Conservation (phyloP, 495 filamentous ascomycete species). For the Penicillium silybi region DNA sequence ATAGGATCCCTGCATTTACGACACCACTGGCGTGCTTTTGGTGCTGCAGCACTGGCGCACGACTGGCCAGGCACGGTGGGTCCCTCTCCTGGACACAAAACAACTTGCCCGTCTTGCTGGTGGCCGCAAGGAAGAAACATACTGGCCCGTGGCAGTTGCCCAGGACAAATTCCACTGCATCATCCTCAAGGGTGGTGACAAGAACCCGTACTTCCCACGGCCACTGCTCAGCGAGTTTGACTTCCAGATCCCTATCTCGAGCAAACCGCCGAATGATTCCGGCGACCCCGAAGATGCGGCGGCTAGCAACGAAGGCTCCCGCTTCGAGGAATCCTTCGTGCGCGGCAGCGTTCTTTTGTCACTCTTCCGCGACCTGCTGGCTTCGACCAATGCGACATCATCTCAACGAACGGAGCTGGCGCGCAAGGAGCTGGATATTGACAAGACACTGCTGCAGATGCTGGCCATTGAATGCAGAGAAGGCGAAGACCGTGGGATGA, state of each 20-base stretch:
- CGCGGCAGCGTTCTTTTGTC: conserved; percentile 66
- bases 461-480: conserved; percentile 86
- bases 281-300: conserved; percentile 36
- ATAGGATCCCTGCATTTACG: conserved; percentile 90
- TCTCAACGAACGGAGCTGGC: conserved; percentile 65
- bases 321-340: conserved; percentile 73
- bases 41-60: conserved; percentile 88
- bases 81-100: conserved; percentile 85
- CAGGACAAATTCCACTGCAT: conserved; percentile 95
- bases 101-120: conserved; percentile 73
- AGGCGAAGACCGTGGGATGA: conserved; percentile 89
- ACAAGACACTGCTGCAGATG: conserved; percentile 86
- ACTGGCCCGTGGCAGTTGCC: conserved; percentile 94
- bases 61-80: conserved; percentile 81
- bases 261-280: conserved; percentile 34
- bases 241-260: conserved; percentile 77
- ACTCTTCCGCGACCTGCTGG: conserved; percentile 66
- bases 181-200: conserved; percentile 92
- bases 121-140: conserved; percentile 81
- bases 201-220: conserved; percentile 91
- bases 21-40: conserved; percentile 79
- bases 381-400: conserved; percentile 54
- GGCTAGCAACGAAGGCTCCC: conserved; percentile 36
- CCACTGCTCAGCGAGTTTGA: conserved; percentile 91
- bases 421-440: conserved; percentile 70